Evolutionary conservation across 1,139 yeast species (phyloP), one percentile per base, ranked within the genome.

Genomic region (Hanseniaspora uvarum): DNA sequence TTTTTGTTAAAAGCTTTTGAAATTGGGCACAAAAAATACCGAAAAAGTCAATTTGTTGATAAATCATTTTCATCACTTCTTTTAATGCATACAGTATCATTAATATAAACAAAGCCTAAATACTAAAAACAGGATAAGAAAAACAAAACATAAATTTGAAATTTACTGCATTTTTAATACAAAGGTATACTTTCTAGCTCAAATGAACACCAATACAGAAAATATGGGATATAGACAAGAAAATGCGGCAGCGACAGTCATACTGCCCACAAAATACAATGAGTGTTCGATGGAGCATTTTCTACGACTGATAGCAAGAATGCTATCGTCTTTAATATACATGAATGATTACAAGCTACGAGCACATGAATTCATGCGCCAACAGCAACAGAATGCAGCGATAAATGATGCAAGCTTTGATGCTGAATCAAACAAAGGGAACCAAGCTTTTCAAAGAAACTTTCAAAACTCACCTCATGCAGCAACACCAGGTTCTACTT

Each of bases 261-360:
- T 18, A 11, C 72, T 86, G 11, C 87, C 95, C 0, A 57, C 63
- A 12, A 72, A 77, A 56, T 86, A 80, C 66, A 78, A 80, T 61
- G 73, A 78, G 45, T 86, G 95, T 63, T 76, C 86, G 12, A 73
- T 81, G 56, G 78, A 79, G 40, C 92, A 85, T 60, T 70, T 92
- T 46, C 80, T 88, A 41, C 72, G 76, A 0, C 71, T 89, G 36
- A 81, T 89, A 31, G 73, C 95, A 1, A 72, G 95, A 55, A 87
- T 89, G 95, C 71, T 92, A 37, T 77, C 78, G 53, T 83, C 85
- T 47, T 72, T 87, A 31, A 84, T 86, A 34, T 69, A 72, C 24
- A 71, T 85, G 51, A 87, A 87, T 65, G 95, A 87, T 64, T 54
- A 58, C 1, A 54, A 70, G 71, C 46, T 66, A 58, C 38, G 58